phyloP scores from a whole-genome alignment of 2,329 filamentous ascomycete genomes.

The Fusarium udum region DNA sequence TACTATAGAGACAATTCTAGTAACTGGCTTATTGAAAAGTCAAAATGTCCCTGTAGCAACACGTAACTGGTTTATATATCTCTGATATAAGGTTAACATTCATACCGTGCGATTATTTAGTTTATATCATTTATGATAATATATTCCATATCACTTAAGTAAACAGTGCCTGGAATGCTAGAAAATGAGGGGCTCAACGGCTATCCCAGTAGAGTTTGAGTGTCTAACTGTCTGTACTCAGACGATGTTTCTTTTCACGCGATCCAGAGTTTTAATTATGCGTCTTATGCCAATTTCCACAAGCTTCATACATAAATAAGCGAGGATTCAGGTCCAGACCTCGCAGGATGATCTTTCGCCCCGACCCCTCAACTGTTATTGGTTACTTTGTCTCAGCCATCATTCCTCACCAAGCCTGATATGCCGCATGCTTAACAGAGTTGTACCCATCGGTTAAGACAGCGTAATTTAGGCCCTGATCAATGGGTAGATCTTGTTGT shows the following conservation, averaged over 20 bases:
- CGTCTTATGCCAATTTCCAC: too few species aligned
- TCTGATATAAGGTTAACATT: fast-evolving
- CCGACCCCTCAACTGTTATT: fast-evolving
- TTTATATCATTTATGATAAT: not conserved
- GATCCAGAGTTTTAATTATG: not conserved
- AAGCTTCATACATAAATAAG: not conserved
- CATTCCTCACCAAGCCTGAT: not conserved
- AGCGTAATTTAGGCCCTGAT: not conserved
- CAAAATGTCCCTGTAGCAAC: too few species aligned
- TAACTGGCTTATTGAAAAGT: too few species aligned
- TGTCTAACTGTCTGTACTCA: fast-evolving
- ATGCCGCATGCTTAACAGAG: not conserved
- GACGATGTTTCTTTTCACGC: not conserved
- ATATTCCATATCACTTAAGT: fast-evolving
- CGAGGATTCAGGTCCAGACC: not conserved
- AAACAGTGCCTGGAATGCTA: not conserved
- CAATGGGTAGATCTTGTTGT: not conserved
- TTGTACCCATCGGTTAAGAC: fast-evolving
- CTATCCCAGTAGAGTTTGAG: fast-evolving
- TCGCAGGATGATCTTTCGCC: fast-evolving
- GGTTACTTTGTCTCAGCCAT: not conserved
- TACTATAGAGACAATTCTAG: fast-evolving
- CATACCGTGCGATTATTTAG: fast-evolving
- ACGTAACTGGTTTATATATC: fast-evolving
- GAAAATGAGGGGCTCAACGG: not conserved